These are phyloP conservation scores for Malassezia japonica DNA, from an alignment of 1,284 basidiomycete species.

Conservation along the genomic window DNA sequence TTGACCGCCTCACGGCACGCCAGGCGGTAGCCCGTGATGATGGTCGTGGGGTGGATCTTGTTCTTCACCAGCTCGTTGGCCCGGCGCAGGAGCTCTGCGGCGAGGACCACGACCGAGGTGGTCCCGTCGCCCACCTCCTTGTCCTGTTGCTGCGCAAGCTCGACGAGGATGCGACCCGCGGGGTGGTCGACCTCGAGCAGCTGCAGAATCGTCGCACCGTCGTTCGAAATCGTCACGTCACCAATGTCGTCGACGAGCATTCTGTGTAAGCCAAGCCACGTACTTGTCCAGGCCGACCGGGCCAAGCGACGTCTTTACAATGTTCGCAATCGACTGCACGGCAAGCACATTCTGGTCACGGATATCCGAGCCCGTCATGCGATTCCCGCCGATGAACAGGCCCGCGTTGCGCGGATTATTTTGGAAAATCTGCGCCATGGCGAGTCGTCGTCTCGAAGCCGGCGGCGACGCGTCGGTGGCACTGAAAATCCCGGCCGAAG, in stretches of 20 bases:
- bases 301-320: constrained; percentile 90
- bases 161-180: constrained; percentile 86
- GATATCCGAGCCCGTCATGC: constrained; percentile 87
- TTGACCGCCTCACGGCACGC: constrained; percentile 96
- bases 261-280: constrained; percentile 6
- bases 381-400: constrained; percentile 77
- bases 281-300: constrained; percentile 59
- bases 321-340: constrained; percentile 91
- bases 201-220: constrained; percentile 93
- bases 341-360: constrained; percentile 87
- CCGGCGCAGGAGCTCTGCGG: constrained; percentile 83
- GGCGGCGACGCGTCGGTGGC: constrained; percentile 1
- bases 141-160: constrained; percentile 97
- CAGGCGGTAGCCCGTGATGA: constrained; percentile 95
- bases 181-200: constrained; percentile 84
- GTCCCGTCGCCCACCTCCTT: constrained; percentile 99
- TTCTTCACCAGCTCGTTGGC: constrained; percentile 97
- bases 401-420: constrained; percentile 46
- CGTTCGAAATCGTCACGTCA: constrained; percentile 98
- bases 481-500: constrained; percentile 2
- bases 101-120: constrained; percentile 94
- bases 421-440: constrained; percentile 46
- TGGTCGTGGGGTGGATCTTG: constrained; percentile 97
- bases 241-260: constrained; percentile 98
- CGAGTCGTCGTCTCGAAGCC: constrained; percentile 3